A percentile compares a stretch with the other conserved stretches of the same genome.
Evolutionary conservation across 148 eudicot species (phyloP).

Genomic region (Beta vulgaris): DNA sequence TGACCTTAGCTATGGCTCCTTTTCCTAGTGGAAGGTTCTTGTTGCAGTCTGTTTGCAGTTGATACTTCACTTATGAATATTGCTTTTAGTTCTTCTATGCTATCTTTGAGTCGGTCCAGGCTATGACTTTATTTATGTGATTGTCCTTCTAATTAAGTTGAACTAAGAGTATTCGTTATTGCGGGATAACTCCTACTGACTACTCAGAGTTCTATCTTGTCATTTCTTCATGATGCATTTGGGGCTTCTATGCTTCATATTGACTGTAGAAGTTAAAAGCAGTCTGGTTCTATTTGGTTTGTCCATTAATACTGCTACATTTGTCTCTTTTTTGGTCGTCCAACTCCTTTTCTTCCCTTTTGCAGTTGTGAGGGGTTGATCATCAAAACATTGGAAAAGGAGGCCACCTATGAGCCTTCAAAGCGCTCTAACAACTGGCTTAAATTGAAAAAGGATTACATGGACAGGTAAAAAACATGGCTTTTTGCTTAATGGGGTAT

Average conservation of each 20-base stretch:
- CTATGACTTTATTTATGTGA: background rate
- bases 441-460: conserved; percentile 90
- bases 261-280: background rate
- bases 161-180: background rate
- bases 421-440: conserved; percentile 96
- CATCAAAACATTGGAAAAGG: conserved; percentile 81
- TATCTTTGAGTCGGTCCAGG: background rate
- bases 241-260: background rate
- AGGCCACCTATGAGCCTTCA: conserved; percentile 97
- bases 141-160: background rate
- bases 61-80: background rate
- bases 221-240: background rate
- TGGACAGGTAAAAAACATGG: conserved; percentile 67
- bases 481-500: conserved; percentile 14
- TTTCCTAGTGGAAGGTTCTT: background rate
- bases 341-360: conserved; percentile 9
- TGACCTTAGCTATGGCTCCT: conserved; percentile 8
- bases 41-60: background rate
- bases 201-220: background rate
- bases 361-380: conserved; percentile 91
- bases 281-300: background rate
- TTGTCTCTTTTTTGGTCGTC: background rate
- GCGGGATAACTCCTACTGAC: background rate
- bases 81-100: background rate
- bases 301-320: background rate